phyloP scores from a whole-genome alignment of 208 protist genomes.

The Leishmania braziliensis region DNA sequence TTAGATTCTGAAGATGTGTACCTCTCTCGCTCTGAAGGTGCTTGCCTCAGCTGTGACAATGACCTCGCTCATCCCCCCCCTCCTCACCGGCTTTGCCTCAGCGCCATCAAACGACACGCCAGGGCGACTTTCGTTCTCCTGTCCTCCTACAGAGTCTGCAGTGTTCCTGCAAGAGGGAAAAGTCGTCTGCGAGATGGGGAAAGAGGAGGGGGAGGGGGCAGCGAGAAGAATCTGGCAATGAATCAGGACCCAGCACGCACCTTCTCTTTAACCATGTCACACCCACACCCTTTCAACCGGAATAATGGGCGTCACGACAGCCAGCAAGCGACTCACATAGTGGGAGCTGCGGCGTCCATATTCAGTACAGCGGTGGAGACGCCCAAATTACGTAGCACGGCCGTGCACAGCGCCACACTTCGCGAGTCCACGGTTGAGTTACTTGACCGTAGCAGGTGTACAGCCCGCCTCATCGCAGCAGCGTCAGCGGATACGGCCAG shows the following conservation, averaged over 20 bases:
- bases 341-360: background rate
- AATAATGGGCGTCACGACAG: background rate
- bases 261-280: background rate
- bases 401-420: constrained; percentile 46
- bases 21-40: background rate
- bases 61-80: background rate
- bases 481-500: constrained; percentile 44
- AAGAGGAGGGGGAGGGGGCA: background rate
- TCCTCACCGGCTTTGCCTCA: background rate
- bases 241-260: background rate
- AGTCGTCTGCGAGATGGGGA: background rate
- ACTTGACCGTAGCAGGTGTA: constrained; percentile 45
- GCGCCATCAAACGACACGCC: background rate
- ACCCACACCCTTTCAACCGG: background rate
- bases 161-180: background rate
- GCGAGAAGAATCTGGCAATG: background rate
- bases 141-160: background rate
- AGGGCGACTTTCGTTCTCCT: background rate
- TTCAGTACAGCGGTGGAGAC: constrained; percentile 43
- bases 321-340: background rate
- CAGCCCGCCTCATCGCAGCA: constrained; percentile 37
- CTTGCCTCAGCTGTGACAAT: background rate
- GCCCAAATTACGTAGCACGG: constrained; percentile 38
- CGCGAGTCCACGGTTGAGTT: constrained; percentile 57
- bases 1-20: background rate